phyloP scores from a whole-genome alignment of 306 rosid species.

The Cyclanthera cordifolia region DNA sequence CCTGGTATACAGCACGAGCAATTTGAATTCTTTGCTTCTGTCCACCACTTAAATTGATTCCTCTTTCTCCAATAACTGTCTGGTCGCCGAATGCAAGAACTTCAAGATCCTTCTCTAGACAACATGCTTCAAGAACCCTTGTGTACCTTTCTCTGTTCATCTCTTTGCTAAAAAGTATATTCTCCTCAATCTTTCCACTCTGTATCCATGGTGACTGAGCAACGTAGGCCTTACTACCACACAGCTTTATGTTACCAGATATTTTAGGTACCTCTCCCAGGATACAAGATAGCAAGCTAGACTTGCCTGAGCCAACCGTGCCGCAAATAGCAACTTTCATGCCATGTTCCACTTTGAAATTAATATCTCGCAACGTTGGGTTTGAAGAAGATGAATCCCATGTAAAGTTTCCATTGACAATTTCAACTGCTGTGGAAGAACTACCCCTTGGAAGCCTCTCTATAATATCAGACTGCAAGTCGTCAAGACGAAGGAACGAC shows the following conservation, averaged over 20 bases:
- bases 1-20: slow-evolving; percentile 74
- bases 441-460: slow-evolving; percentile 57
- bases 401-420: slow-evolving; percentile 58
- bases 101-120: slow-evolving; percentile 57
- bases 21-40: slow-evolving; percentile 83
- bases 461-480: slow-evolving; percentile 42
- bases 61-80: slow-evolving; percentile 73
- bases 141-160: slow-evolving; percentile 63
- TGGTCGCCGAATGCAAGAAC: slow-evolving; percentile 69
- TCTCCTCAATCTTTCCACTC: slow-evolving; percentile 69
- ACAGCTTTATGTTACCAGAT: slow-evolving; percentile 49
- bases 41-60: slow-evolving; percentile 85
- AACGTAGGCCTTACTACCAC: slow-evolving; percentile 78
- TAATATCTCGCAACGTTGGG: slow-evolving; percentile 43
- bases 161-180: slow-evolving; percentile 56
- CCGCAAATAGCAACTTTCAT: slow-evolving; percentile 86
- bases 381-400: slow-evolving; percentile 49
- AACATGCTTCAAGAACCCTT: slow-evolving; percentile 69
- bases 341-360: slow-evolving; percentile 37
- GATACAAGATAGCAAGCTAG: slow-evolving; percentile 71
- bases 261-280: slow-evolving; percentile 74
- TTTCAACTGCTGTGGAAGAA: slow-evolving; percentile 46
- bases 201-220: slow-evolving; percentile 92
- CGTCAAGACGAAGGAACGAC: slow-evolving; percentile 56
- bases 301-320: slow-evolving; percentile 78